Conservation (phyloP, 179 eudicot species). For the Silene vulgaris region DNA sequence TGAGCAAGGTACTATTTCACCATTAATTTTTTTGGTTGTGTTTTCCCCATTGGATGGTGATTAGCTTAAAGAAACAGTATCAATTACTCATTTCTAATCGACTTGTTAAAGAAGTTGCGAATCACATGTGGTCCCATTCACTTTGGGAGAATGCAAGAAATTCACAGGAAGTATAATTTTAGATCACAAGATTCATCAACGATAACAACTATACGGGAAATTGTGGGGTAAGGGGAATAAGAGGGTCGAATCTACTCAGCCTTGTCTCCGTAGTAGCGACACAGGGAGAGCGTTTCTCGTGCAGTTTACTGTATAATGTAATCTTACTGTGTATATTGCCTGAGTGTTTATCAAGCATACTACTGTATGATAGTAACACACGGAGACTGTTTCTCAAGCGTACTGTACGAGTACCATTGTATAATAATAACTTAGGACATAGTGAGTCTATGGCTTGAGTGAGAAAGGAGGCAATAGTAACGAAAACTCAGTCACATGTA, state of each 20-base stretch:
- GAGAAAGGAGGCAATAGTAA: background rate
- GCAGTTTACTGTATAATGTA: no score
- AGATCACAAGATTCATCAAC: background rate
- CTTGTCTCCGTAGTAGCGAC: no score
- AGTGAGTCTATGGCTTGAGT: background rate
- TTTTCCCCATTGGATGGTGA: background rate
- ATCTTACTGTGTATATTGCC: no score
- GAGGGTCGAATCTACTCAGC: no score
- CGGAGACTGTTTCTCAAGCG: background rate
- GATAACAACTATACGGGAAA: no score
- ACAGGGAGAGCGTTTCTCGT: no score
- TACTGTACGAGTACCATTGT: background rate
- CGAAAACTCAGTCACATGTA: background rate
- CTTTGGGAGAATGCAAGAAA: background rate
- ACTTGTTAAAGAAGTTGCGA: background rate
- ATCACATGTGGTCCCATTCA: background rate
- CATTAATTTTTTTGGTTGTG: background rate
- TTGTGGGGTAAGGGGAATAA: no score
- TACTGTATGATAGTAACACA: no score
- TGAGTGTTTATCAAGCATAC: no score
- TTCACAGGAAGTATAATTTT: background rate
- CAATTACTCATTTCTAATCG: background rate
- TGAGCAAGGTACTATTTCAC: slow-evolving; percentile 5
- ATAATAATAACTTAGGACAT: background rate
- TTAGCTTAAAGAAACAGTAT: background rate